Evolutionary conservation across 805 yeast genomes (phyloP).

Genomic region (Starmerella scarabaei): DNA sequence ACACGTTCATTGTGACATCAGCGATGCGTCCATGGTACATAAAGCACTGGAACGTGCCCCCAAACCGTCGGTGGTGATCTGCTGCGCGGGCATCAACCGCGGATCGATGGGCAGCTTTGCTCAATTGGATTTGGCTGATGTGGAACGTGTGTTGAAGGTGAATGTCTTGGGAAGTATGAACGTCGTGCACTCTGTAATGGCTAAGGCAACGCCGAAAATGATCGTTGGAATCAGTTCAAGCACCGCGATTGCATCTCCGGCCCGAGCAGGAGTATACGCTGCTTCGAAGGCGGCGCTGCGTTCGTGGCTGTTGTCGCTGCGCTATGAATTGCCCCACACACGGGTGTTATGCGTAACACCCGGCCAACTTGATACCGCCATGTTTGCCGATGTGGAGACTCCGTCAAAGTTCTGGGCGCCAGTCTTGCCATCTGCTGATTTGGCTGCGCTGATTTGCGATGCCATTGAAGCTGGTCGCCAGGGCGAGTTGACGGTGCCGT

Average conservation of each 20-base stretch:
- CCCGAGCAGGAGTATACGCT: constrained; percentile 57
- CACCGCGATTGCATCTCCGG: constrained; percentile 66
- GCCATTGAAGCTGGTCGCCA: constrained; percentile 25
- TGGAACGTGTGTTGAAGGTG: constrained; percentile 43
- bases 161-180: constrained; percentile 55
- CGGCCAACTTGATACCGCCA: constrained; percentile 57
- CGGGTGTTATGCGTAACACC: constrained; percentile 62
- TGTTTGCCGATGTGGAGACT: constrained; percentile 55
- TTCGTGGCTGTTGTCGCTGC: constrained; percentile 56
- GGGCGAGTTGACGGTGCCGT: constrained; percentile 55
- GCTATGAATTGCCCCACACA: constrained; percentile 44
- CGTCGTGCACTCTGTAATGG: constrained; percentile 35
- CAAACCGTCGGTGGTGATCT: constrained; percentile 65
- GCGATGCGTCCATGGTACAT: constrained; percentile 13
- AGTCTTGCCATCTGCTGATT: constrained; percentile 46
- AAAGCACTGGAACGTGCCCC: constrained; percentile 54
- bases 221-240: constrained; percentile 65
- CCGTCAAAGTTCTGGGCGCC: constrained; percentile 65
- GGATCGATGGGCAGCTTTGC: constrained; percentile 35
- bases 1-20: constrained; percentile 11
- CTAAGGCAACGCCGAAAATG: constrained; percentile 31
- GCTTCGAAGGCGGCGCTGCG: constrained; percentile 71
- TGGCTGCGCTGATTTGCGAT: constrained; percentile 41
- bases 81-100: constrained; percentile 81
- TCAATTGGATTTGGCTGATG: constrained; percentile 28